Evolutionary conservation across 805 yeast genomes (phyloP).

Genomic region (Yarrowia keelungensis): DNA sequence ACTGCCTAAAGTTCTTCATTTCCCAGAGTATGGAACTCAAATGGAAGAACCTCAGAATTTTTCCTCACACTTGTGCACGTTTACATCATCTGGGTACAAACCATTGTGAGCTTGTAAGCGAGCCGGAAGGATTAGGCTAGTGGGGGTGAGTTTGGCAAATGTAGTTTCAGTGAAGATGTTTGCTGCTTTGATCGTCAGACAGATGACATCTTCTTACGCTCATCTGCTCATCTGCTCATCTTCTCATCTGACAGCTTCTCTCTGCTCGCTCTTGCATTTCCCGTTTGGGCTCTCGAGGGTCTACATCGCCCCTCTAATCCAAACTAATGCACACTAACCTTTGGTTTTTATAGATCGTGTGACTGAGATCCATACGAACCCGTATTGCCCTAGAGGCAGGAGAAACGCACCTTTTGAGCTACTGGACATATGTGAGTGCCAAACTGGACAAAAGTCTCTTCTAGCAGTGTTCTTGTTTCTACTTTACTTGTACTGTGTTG

Average conservation of each 20-base stretch:
- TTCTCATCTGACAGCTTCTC: not conserved
- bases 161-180: no score
- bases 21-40: not conserved
- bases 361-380: not conserved
- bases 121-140: not conserved
- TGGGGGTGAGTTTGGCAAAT: no score
- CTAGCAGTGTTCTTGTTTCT: no score
- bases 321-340: conserved; percentile 2
- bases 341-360: conserved; percentile 4
- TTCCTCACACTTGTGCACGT: no score
- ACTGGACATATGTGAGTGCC: no score
- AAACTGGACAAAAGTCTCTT: no score
- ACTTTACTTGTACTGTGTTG: no score
- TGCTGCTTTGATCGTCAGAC: no score
- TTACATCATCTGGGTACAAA: not conserved
- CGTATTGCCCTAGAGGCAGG: no score
- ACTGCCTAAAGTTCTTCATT: conserved; percentile 7
- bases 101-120: not conserved
- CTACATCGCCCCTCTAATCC: not conserved
- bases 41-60: not conserved
- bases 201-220: no score
- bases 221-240: no score
- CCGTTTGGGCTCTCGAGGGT: not conserved
- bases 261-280: not conserved
- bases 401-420: no score